phyloP scores from a whole-genome alignment of 495 filamentous ascomycete species.

The Penicillium paradoxum region DNA sequence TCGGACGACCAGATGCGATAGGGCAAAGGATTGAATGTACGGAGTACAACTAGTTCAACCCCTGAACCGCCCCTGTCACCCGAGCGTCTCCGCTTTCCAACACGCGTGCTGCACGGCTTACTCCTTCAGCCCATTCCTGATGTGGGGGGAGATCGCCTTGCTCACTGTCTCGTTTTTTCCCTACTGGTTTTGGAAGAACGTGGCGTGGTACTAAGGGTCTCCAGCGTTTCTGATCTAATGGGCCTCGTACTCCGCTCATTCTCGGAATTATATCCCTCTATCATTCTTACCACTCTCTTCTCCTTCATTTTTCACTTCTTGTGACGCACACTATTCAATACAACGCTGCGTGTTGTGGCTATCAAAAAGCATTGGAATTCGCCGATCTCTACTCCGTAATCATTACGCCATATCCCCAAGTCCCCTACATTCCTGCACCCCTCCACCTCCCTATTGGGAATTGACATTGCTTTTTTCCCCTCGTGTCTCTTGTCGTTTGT shows the following conservation, averaged over 20 bases:
- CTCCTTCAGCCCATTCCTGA: conserved; percentile 14
- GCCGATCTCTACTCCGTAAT: conserved; percentile 14
- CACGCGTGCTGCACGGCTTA: conserved; percentile 12
- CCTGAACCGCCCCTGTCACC: conserved; percentile 28
- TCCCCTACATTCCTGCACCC: conserved; percentile 21
- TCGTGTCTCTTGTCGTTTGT: conserved; percentile 5
- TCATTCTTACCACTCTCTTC: background rate
- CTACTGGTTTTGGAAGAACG: background rate
- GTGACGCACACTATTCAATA: background rate
- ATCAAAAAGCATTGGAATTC: conserved; percentile 12
- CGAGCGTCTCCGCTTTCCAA: conserved; percentile 21
- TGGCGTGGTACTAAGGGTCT: background rate
- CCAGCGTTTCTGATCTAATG: background rate
- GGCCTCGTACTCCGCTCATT: background rate
- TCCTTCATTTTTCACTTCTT: background rate
- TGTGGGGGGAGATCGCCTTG: conserved; percentile 27
- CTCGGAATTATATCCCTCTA: background rate
- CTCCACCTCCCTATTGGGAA: conserved; percentile 8
- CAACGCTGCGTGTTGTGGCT: background rate
- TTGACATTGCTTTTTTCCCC: conserved; percentile 7
- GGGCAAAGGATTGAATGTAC: background rate
- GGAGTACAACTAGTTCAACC: conserved; percentile 21
- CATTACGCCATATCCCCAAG: conserved; percentile 16
- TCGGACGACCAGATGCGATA: background rate
- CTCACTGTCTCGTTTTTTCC: conserved; percentile 1